A percentile compares a stretch with the other conserved stretches of the same genome.
These are phyloP conservation scores for Lasiosphaeria hispida DNA, from an alignment of 495 filamentous ascomycete species.

Conservation along the genomic window DNA sequence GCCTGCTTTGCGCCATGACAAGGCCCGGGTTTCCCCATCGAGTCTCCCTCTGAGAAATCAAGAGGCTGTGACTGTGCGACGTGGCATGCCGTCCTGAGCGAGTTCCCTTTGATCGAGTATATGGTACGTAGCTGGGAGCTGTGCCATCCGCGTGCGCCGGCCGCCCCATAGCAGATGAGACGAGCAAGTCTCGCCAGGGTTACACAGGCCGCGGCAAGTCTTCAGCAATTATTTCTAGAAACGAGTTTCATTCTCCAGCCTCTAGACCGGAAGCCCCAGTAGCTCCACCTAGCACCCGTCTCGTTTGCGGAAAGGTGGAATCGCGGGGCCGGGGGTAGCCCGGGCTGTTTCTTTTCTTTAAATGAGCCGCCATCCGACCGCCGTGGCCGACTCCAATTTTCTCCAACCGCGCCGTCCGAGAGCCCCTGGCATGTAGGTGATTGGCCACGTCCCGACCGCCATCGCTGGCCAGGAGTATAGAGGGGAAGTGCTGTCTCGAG, in stretches of 20 bases:
- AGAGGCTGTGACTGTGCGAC: background rate
- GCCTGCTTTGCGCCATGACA: background rate
- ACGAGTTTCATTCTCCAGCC: background rate
- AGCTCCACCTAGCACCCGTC: conserved; percentile 17
- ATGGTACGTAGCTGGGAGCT: background rate
- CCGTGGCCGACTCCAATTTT: conserved; percentile 21
- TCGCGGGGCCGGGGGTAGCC: conserved; percentile 17
- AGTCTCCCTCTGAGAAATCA: background rate
- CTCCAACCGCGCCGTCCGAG: conserved; percentile 16
- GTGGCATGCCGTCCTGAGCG: background rate
- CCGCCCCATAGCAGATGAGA: background rate
- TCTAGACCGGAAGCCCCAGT: conserved; percentile 17
- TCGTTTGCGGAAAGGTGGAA: conserved; percentile 4
- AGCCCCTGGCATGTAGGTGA: background rate
- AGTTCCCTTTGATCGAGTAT: background rate
- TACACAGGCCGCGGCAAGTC: background rate
- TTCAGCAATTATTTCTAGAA: background rate
- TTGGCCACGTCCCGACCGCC: background rate
- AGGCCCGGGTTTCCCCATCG: conserved; percentile 18
- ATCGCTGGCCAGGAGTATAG: background rate
- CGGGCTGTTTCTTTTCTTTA: conserved; percentile 16
- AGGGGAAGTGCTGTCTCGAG: background rate
- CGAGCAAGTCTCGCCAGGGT: too few species aligned
- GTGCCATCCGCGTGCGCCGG: background rate
- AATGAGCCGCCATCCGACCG: conserved; percentile 22